phyloP scores from a whole-genome alignment of 2,329 filamentous ascomycete genomes.

The Claviceps arundinis region DNA sequence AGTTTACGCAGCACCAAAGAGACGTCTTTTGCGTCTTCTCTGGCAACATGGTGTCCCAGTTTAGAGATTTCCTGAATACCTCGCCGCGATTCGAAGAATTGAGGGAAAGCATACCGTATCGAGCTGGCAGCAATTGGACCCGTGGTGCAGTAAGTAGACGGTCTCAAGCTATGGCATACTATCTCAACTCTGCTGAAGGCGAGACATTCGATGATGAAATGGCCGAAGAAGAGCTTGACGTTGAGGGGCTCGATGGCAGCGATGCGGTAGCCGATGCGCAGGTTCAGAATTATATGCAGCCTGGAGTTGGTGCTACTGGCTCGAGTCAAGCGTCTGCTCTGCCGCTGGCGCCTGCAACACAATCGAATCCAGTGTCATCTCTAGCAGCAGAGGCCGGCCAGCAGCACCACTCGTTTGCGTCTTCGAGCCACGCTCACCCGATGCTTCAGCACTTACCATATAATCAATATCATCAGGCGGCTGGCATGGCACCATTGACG shows the following conservation, averaged over 20 bases:
- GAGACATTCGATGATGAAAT: slow-evolving; percentile 29
- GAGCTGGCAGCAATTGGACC: slow-evolving; percentile 7
- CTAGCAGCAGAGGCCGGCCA: slow-evolving; percentile 14
- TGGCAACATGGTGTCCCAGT: slow-evolving; percentile 62
- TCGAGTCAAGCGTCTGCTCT: slow-evolving; percentile 1
- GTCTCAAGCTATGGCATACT: slow-evolving; percentile 9
- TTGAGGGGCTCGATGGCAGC: slow-evolving; percentile 25
- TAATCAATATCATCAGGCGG: neutral
- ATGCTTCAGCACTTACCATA: slow-evolving; percentile 9
- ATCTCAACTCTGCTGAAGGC: slow-evolving; percentile 14
- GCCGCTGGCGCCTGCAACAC: slow-evolving; percentile 6
- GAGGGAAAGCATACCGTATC: slow-evolving; percentile 19
- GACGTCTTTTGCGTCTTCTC: slow-evolving; percentile 97
- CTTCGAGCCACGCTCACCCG: slow-evolving; percentile 9
- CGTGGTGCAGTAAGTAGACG: slow-evolving; percentile 7
- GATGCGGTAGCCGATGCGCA: slow-evolving; percentile 25
- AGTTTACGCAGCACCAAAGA: slow-evolving; percentile 91
- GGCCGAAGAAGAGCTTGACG: slow-evolving; percentile 31
- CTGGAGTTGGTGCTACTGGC: neutral
- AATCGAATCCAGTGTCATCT: slow-evolving; percentile 16
- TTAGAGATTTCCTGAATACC: slow-evolving; percentile 66
- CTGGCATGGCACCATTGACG: slow-evolving; percentile 10
- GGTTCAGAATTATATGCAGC: slow-evolving; percentile 11
- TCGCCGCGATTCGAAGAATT: slow-evolving; percentile 32
- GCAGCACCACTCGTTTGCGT: slow-evolving; percentile 12